These are phyloP conservation scores for Hericium erinaceus DNA, from an alignment of 768 basidiomycete genomes.

Conservation along the genomic window DNA sequence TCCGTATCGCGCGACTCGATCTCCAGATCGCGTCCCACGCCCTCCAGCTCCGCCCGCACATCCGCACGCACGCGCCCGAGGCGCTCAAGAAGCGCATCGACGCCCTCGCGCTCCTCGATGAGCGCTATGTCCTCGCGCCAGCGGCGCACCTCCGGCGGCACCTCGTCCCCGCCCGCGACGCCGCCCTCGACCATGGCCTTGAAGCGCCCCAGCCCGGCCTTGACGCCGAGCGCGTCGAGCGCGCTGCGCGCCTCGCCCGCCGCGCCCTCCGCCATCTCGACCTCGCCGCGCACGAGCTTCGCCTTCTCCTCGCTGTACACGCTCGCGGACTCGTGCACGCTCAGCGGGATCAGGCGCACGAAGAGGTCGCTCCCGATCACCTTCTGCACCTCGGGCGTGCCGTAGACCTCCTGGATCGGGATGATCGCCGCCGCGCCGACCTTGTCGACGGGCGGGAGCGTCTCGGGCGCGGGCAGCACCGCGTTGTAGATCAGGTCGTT, in stretches of 20 bases:
- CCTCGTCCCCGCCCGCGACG: conserved; percentile 51
- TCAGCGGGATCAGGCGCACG: conserved; percentile 75
- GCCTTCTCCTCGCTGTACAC: conserved; percentile 99
- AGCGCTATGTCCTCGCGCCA: conserved; percentile 68
- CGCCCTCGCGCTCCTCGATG: conserved; percentile 59
- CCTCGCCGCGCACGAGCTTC: conserved; percentile 82
- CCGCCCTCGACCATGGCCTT: conserved; percentile 62
- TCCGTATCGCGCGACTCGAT: conserved; percentile 84
- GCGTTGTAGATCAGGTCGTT: conserved; percentile 98
- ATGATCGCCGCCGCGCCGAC: conserved; percentile 73
- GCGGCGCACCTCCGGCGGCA: conserved; percentile 60
- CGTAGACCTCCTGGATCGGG: conserved; percentile 91
- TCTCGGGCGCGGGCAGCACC: conserved; percentile 68
- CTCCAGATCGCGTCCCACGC: conserved; percentile 60
- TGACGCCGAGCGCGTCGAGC: conserved; percentile 75
- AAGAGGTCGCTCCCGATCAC: conserved; percentile 93
- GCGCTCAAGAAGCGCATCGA: conserved; percentile 53
- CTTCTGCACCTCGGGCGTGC: conserved; percentile 84
- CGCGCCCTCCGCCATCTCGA: conserved; percentile 76
- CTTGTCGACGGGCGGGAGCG: conserved; percentile 78
- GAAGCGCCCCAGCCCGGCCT: conserved; percentile 58
- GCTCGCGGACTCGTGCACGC: conserved; percentile 91
- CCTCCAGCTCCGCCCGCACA: conserved; percentile 54
- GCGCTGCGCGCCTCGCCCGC: conserved; percentile 75
- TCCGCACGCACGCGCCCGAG: conserved; percentile 48